Percentiles rank a stretch among this genome's conserved stretches.
These are phyloP conservation scores for Apiotrichum gamsii DNA, from an alignment of 1,284 basidiomycete genomes.

Conservation along the genomic window DNA sequence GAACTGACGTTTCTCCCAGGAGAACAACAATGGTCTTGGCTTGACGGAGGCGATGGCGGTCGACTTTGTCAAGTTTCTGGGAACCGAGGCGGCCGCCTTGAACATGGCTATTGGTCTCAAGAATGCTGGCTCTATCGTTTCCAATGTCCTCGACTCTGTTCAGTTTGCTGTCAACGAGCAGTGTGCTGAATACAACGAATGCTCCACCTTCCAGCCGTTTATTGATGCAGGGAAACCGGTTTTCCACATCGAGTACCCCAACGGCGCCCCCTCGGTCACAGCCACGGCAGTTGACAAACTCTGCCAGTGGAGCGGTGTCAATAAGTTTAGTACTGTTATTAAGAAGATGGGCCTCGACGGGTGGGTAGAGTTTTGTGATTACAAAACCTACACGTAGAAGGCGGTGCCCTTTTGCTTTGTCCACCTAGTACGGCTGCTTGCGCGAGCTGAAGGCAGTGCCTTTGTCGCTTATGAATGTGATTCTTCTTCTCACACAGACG, in stretches of 20 bases:
- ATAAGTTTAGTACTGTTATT: conserved; percentile 2
- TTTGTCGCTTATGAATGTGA: no score
- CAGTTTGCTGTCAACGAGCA: conserved; percentile 14
- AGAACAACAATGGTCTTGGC: conserved; percentile 4
- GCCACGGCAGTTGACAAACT: no score
- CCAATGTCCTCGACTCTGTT: neutral
- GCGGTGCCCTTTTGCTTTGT: no score
- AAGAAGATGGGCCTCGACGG: conserved; percentile 6
- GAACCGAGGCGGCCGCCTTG: conserved; percentile 16
- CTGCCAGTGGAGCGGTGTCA: neutral
- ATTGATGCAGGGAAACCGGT: conserved; percentile 28
- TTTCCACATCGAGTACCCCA: conserved; percentile 29
- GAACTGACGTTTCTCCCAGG: neutral
- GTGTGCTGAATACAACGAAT: conserved; percentile 21
- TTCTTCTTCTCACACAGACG: no score
- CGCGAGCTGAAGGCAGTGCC: no score
- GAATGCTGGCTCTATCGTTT: conserved; percentile 26
- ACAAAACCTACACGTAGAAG: no score
- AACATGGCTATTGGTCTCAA: conserved; percentile 29
- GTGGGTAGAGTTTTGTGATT: conserved; percentile 6
- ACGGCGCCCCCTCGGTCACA: neutral
- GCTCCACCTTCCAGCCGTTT: conserved; percentile 23
- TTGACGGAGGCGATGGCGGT: conserved; percentile 25
- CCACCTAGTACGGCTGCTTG: neutral
- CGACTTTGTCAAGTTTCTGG: conserved; percentile 35